Evolutionary conservation across 371 early-diverging fungal genomes (phyloP).

Genomic region (Nematocida sp.): DNA sequence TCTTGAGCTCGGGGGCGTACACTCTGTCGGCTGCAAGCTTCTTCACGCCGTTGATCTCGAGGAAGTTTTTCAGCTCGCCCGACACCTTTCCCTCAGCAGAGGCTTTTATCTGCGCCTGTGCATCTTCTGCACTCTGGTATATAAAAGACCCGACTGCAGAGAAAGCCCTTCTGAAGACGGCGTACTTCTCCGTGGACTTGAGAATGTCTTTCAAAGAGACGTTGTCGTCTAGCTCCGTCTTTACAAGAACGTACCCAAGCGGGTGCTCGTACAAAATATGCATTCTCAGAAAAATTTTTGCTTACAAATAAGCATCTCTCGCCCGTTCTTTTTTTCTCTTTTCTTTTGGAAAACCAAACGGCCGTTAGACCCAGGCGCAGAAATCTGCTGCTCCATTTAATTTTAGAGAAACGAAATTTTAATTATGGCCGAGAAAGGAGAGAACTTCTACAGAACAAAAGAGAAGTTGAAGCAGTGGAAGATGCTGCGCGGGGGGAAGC

Average conservation of each 20-base stretch:
- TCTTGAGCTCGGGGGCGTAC: constrained; percentile 18
- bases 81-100: constrained; percentile 24
- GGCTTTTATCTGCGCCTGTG: constrained; percentile 19
- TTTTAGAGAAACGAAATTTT: neutral
- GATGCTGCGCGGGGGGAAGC: constrained; percentile 67
- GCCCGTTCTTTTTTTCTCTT: neutral
- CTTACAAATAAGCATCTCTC: neutral
- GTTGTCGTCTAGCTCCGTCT: neutral
- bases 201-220: constrained; percentile 12
- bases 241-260: constrained; percentile 35
- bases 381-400: too few relatives aligned
- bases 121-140: neutral
- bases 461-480: constrained; percentile 60
- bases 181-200: constrained; percentile 6
- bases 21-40: constrained; percentile 39
- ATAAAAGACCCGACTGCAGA: constrained; percentile 2
- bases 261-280: constrained; percentile 47
- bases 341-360: neutral
- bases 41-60: constrained; percentile 19
- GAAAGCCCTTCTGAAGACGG: constrained; percentile 34
- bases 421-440: constrained; percentile 49
- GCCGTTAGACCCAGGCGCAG: neutral
- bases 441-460: constrained; percentile 63
- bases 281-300: constrained; percentile 23
- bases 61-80: constrained; percentile 20